phyloP scores from a whole-genome alignment of 2,329 filamentous ascomycete genomes.

The Fusarium tanahbumbuense region DNA sequence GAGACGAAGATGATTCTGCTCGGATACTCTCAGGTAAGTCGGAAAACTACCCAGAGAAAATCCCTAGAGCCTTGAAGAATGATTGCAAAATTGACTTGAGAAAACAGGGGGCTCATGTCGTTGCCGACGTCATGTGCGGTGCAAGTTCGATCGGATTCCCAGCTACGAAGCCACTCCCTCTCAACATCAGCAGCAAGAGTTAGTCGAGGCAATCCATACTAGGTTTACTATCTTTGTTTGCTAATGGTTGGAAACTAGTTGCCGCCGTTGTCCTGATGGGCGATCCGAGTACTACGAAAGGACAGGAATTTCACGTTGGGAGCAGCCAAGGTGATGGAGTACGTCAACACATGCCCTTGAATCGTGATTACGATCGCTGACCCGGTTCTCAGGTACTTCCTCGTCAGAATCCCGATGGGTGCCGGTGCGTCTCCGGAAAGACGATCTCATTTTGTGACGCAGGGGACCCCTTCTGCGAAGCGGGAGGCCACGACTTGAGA shows the following conservation, averaged over 20 bases:
- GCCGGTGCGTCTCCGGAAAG: constrained; percentile 15
- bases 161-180: constrained; percentile 21
- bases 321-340: constrained; percentile 36
- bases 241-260: constrained; percentile 10
- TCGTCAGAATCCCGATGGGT: constrained; percentile 27
- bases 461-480: constrained; percentile 39
- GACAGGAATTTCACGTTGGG: constrained; percentile 34
- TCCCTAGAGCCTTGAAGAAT: rapidly evolving
- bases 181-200: constrained; percentile 24
- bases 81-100: not conserved
- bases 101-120: constrained; percentile 39
- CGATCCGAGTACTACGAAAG: constrained; percentile 39
- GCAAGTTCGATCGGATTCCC: constrained; percentile 38
- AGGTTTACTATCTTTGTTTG: rapidly evolving
- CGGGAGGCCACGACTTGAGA: constrained; percentile 29
- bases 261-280: constrained; percentile 41
- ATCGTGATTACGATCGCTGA: not conserved
- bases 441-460: constrained; percentile 37
- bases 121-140: constrained; percentile 41
- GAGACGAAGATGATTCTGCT: constrained; percentile 39
- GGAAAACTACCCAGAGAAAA: no score
- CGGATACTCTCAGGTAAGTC: constrained; percentile 38
- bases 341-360: not conserved
- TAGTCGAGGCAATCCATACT: not conserved
- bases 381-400: constrained; percentile 25